phyloP scores from a whole-genome alignment of 805 yeast genomes.

The Saccharomycopsis olivae region DNA sequence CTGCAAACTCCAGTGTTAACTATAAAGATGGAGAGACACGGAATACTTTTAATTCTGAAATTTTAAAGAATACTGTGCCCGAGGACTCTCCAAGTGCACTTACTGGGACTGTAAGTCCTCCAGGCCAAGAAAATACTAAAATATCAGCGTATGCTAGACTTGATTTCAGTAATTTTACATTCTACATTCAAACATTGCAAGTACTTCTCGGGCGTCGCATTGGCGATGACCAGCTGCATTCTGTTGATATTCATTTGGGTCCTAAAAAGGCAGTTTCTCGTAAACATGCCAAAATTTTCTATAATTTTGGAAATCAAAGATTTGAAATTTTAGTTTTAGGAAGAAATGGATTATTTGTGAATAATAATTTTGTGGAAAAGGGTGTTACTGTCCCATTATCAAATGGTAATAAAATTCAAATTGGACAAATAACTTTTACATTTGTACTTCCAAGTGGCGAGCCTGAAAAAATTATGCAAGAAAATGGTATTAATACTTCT shows the following conservation, averaged over 20 bases:
- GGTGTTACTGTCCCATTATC: conserved; percentile 84
- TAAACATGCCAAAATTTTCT: conserved; percentile 90
- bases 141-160: conserved; percentile 53
- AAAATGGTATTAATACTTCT: too few relatives aligned
- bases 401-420: conserved; percentile 78
- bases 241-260: conserved; percentile 88
- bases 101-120: too few relatives aligned
- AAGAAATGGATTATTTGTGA: conserved; percentile 94
- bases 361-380: conserved; percentile 78
- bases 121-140: too few relatives aligned
- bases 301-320: conserved; percentile 91
- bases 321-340: conserved; percentile 90
- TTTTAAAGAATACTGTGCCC: too few relatives aligned
- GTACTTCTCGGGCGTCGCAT: conserved; percentile 87
- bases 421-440: conserved; percentile 83
- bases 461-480: neutral
- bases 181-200: conserved; percentile 93
- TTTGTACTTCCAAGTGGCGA: conserved; percentile 70
- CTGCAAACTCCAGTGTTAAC: too few relatives aligned
- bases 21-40: too few relatives aligned
- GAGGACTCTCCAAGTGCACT: too few relatives aligned
- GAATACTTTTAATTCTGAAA: too few relatives aligned
- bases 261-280: conserved; percentile 88
- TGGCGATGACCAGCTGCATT: conserved; percentile 54
- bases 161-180: conserved; percentile 87